Evolutionary conservation across 164 flowering plant genomes (phyloP), one percentile per base, ranked within the genome.

Genomic region (Nymphaea thermarum): DNA sequence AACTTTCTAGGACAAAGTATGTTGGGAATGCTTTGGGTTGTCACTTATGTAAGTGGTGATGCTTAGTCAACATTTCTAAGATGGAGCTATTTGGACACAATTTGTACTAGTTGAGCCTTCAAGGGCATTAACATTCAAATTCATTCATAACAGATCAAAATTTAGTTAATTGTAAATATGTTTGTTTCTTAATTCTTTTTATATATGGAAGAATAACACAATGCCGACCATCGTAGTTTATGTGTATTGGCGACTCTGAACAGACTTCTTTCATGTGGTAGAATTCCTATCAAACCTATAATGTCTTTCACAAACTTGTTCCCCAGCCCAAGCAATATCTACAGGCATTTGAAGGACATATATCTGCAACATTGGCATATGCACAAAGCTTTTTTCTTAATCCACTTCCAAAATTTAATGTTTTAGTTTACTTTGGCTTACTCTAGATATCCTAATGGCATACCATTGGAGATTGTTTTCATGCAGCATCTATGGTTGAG

Each of bases 391-490:
- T 47, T 47, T 7, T 47, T 47, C 2, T 12, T 47, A 6, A 6
- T 47, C 12, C 3, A 12, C 55, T 47, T 47, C 11, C 11, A 47
- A 2, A 61, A 61, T 61, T 8, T 65, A 63, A 53, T 66, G 59
- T 51, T 12, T 69, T 66, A 70, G 57, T 79, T 66, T 60, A 66
- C 66, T 70, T 73, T 77, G 74, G 71, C 82, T 70, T 83, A 90
- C 96, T 87, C 99, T 84, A 94, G 99, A 72, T 94, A 91, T 83
- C 87, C 96, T 74, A 93, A 90, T 71, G 99, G 99, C 59, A 82
- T 85, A 68, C 83, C 89, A 66, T 78, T 94, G 66, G 90, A 68
- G 63, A 80, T 89, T 67, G 72, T 81, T 66, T 94, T 91, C 73
- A 83, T 84, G 70, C 99, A 91, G 67, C 86, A 6, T 94, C 98